These are phyloP conservation scores for Rhizopus arrhizus DNA, from an alignment of 371 early-diverging fungal genomes.

Conservation along the genomic window DNA sequence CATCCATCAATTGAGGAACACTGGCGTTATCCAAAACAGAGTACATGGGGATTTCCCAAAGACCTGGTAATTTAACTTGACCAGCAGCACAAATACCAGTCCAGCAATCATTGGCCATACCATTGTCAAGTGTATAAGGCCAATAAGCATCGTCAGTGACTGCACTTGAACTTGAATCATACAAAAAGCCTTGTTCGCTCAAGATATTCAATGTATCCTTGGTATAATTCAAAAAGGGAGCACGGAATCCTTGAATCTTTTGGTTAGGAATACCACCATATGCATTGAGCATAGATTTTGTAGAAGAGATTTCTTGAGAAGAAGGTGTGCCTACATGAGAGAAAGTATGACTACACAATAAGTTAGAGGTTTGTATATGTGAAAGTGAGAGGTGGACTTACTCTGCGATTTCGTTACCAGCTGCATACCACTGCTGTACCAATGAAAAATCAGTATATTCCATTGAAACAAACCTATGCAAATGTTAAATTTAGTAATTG, in stretches of 20 bases:
- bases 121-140: constrained; percentile 77
- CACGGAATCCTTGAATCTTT: constrained; percentile 71
- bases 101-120: constrained; percentile 72
- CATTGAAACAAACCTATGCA: constrained; percentile 58
- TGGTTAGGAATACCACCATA: constrained; percentile 68
- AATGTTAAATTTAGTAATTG: constrained; percentile 12
- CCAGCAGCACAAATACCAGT: constrained; percentile 52
- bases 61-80: constrained; percentile 54
- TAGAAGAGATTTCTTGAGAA: constrained; percentile 52
- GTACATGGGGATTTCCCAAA: constrained; percentile 78
- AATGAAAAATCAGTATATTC: constrained; percentile 66
- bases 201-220: constrained; percentile 50
- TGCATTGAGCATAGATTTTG: constrained; percentile 56
- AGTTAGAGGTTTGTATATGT: background rate
- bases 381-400: constrained; percentile 25
- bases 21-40: constrained; percentile 40
- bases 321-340: constrained; percentile 57
- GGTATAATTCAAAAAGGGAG: constrained; percentile 70
- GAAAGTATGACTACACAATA: constrained; percentile 56
- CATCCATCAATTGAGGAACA: constrained; percentile 68
- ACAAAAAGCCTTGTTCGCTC: constrained; percentile 57
- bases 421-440: constrained; percentile 71
- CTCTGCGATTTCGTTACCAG: constrained; percentile 68
- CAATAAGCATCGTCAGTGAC: constrained; percentile 52
- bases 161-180: constrained; percentile 69